phyloP scores from a whole-genome alignment of 202 grass and related monocot species.

The Digitaria exilis region DNA sequence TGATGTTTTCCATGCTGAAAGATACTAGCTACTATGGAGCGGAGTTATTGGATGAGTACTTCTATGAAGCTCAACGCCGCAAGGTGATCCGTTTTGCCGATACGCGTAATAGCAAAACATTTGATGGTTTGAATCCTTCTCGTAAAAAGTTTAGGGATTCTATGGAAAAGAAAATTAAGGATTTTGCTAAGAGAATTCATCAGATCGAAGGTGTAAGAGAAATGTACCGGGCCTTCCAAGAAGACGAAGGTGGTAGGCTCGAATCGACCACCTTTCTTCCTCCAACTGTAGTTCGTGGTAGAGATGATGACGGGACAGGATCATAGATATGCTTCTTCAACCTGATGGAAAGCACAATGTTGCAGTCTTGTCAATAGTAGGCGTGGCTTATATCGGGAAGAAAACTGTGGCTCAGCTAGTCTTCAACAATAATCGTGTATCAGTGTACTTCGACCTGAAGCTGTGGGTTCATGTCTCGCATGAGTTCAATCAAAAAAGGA shows the following conservation, averaged over 20 bases:
- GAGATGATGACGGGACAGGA: conserved; percentile 14
- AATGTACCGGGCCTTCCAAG: neutral
- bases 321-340: conserved; percentile 28
- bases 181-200: neutral
- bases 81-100: neutral
- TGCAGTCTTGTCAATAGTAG: conserved; percentile 36
- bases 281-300: conserved; percentile 19
- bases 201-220: neutral
- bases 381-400: conserved; percentile 52
- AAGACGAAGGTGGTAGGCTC: neutral
- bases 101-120: neutral
- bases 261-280: conserved; percentile 18
- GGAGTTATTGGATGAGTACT: conserved; percentile 43
- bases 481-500: conserved; percentile 26
- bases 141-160: neutral
- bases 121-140: accelerated
- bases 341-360: neutral
- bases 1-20: conserved; percentile 29
- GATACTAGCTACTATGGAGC: conserved; percentile 37
- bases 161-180: conserved; percentile 24
- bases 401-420: conserved; percentile 45
- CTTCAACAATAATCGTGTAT: conserved; percentile 14
- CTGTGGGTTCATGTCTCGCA: conserved; percentile 54
- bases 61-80: conserved; percentile 37
- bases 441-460: conserved; percentile 33